A percentile compares a stretch with the other conserved stretches of the same genome.
These are phyloP conservation scores for Colletotrichum horii DNA, from an alignment of 2,329 filamentous ascomycete genomes.

Conservation along the genomic window DNA sequence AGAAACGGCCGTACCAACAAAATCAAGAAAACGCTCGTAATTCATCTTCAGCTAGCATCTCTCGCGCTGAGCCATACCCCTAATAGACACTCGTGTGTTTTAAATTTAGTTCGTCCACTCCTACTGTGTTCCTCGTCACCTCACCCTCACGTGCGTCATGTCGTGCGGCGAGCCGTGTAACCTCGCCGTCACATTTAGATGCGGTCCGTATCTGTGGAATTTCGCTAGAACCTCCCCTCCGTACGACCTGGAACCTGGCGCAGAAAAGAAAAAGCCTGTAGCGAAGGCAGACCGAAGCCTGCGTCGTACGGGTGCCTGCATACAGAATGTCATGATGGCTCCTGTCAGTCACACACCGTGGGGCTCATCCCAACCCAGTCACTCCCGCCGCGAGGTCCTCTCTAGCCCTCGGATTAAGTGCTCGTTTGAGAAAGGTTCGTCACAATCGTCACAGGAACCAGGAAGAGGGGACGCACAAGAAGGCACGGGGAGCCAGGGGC, in stretches of 20 bases:
- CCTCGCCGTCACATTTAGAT: background rate
- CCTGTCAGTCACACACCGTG: slow-evolving; percentile 12
- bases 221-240: background rate
- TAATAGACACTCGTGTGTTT: slow-evolving; percentile 11
- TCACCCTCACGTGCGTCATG: background rate
- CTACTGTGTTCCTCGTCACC: background rate
- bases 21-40: background rate
- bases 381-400: background rate
- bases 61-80: background rate
- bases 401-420: background rate
- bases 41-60: background rate
- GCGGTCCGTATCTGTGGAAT: background rate
- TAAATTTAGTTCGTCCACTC: background rate
- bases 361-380: background rate
- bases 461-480: background rate
- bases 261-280: background rate
- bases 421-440: background rate
- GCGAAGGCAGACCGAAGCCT: background rate
- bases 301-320: slow-evolving; percentile 10
- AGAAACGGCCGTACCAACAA: background rate
- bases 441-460: background rate
- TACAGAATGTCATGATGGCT: background rate
- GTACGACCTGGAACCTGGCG: background rate
- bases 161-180: background rate
- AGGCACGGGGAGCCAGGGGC: background rate